Percentiles rank a stretch among this genome's conserved stretches.
These are phyloP conservation scores for Xerocomus spinulosus DNA, from an alignment of 768 basidiomycete genomes.

Conservation along the genomic window DNA sequence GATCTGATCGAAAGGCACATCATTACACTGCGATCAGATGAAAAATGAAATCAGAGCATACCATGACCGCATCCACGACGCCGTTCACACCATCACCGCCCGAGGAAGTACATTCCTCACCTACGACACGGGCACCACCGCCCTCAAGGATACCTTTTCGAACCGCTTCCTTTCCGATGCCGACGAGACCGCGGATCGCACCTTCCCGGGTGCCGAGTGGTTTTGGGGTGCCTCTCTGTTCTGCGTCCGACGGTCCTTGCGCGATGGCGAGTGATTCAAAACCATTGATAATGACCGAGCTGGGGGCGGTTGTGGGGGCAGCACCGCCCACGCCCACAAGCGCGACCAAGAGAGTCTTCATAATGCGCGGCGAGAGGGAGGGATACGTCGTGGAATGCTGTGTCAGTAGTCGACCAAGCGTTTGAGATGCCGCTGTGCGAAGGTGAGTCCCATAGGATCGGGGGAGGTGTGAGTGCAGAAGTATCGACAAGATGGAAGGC, in stretches of 20 bases:
- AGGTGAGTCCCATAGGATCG: slow-evolving; percentile 62
- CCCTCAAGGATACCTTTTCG: slow-evolving; percentile 78
- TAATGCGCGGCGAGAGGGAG: slow-evolving; percentile 79
- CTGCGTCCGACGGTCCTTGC: slow-evolving; percentile 37
- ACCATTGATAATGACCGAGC: slow-evolving; percentile 19
- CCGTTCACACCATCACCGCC: slow-evolving; percentile 34
- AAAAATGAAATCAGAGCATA: slow-evolving; percentile 26
- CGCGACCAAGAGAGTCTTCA: slow-evolving; percentile 89
- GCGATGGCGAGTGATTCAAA: slow-evolving; percentile 25
- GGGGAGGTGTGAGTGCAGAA: slow-evolving; percentile 84
- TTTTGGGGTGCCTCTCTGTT: slow-evolving; percentile 39
- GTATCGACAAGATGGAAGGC: slow-evolving; percentile 85
- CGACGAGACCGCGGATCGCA: slow-evolving; percentile 80
- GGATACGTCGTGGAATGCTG: slow-evolving; percentile 89
- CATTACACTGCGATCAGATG: not conserved
- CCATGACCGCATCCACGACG: slow-evolving; percentile 61
- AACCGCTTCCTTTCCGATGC: slow-evolving; percentile 81
- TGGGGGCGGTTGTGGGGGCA: slow-evolving; percentile 4
- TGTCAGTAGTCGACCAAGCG: slow-evolving; percentile 74
- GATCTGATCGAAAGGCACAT: slow-evolving; percentile 37
- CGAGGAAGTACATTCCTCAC: slow-evolving; percentile 50
- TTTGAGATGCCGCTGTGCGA: slow-evolving; percentile 78
- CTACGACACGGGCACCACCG: slow-evolving; percentile 72
- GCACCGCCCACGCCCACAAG: slow-evolving; percentile 45
- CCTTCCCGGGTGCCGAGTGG: slow-evolving; percentile 83